A percentile compares a stretch with the other conserved stretches of the same genome.
phyloP scores from a whole-genome alignment of 331 rosid species.

The Erythrophleum ivorense region DNA sequence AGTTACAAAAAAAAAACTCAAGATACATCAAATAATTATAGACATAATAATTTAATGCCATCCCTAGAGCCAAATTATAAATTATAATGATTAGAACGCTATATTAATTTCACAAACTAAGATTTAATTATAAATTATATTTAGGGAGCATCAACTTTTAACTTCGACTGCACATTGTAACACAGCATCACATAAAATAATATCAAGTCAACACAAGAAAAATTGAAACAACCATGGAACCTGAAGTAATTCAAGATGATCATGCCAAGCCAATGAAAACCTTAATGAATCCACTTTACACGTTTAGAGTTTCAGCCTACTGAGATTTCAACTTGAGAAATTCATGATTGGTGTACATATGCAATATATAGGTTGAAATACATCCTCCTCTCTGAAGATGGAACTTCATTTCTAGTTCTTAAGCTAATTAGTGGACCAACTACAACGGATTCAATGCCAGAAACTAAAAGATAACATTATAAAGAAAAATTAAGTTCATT shows the following conservation, averaged over 20 bases:
- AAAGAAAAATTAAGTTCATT: neutral
- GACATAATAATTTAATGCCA: neutral
- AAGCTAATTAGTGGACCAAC: neutral
- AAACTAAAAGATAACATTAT: neutral
- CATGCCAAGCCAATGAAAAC: neutral
- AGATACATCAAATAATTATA: neutral
- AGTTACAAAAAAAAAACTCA: neutral
- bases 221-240: neutral
- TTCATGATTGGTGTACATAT: neutral
- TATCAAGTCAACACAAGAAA: neutral
- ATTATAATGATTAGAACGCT: neutral
- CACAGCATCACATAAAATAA: slow-evolving; percentile 16
- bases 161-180: neutral
- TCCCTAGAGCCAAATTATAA: neutral
- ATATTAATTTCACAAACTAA: neutral
- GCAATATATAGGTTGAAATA: slow-evolving; percentile 1
- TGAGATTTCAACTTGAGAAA: slow-evolving; percentile 7
- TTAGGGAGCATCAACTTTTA: neutral
- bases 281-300: neutral
- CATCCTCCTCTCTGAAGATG: neutral
- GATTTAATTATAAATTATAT: neutral
- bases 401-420: slow-evolving; percentile 5
- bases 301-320: neutral
- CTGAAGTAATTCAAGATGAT: neutral
- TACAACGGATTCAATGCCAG: slow-evolving; percentile 23